Evolutionary conservation across 1,139 yeast genomes (phyloP), one percentile per base, ranked within the genome.

Genomic region (Blastobotrys arbuscula): DNA sequence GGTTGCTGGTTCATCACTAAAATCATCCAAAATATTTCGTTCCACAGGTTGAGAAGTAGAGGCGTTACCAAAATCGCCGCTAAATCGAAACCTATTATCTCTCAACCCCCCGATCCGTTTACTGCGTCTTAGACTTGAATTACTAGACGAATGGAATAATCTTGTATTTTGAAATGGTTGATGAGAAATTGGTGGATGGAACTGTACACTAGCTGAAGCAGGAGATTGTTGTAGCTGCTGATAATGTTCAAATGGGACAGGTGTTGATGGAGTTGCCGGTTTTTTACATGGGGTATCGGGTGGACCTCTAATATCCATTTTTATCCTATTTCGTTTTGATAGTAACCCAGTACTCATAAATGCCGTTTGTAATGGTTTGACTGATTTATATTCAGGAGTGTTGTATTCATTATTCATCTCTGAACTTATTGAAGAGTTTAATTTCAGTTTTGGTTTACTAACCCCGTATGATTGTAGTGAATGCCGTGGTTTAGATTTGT

Each of bases 231-330:
- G 33, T 31, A 20, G 28, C 28, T 4, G 35, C n/a, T 40, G 15
- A 20, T 37, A 26, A 16, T 42, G 31, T 5, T 19, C 39, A 9
- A 42, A 34, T 15, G 46, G 46, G 12, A 16, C 46, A 3, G 46
- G 41, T 12, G 41, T 28, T 16, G 41, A 31, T 16, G 43, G 49
- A n/a, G 56, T 37, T 7, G 54, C 61, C 48, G 69, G 88, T 59
- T 76, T 77, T 61, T 86, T 87, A 60, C 88, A 83, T 0, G 95
- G 95, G 0, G 95, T 87, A 56, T 87, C 95, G 0, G 96, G 96
- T 48, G 74, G 74, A 24, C 49, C 50, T n/a, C 31, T 16, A 15
- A 24, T 24, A 10, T 48, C 52, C 34, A 41, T 7, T 37, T 51
- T 70, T 61, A 54, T 64, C 21, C 80, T 66, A 48, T 81, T 77